A percentile compares a stretch with the other conserved stretches of the same genome.
Conservation (phyloP, 2,329 filamentous ascomycete genomes). For the Cryphonectria carpinicola region DNA sequence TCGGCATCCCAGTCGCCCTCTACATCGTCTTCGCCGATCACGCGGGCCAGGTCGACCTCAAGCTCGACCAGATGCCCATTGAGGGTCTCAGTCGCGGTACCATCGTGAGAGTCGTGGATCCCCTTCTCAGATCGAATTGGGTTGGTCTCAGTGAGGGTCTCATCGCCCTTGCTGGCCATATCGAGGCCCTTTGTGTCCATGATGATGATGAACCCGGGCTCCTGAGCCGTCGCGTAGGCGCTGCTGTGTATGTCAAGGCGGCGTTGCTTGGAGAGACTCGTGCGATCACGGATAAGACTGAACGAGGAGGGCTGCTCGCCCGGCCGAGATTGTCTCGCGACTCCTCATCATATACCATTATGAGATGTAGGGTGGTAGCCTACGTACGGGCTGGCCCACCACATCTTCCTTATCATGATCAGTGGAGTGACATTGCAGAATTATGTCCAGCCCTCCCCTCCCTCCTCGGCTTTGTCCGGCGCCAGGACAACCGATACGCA, state of each 20-base stretch:
- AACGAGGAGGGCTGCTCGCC: neutral
- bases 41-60: slow-evolving; percentile 37
- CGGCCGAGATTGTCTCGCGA: neutral
- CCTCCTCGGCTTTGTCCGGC: neutral
- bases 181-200: slow-evolving; percentile 19
- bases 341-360: neutral
- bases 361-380: neutral
- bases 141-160: slow-evolving; percentile 3
- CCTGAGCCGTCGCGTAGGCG: neutral
- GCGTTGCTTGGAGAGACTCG: neutral
- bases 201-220: neutral
- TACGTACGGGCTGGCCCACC: neutral
- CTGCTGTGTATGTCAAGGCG: neutral
- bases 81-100: slow-evolving; percentile 20
- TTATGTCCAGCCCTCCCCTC: neutral
- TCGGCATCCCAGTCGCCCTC: slow-evolving; percentile 40
- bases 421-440: slow-evolving; percentile 1
- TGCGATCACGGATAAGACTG: neutral
- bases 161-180: slow-evolving; percentile 13
- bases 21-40: slow-evolving; percentile 35
- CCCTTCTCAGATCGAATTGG: slow-evolving; percentile 13
- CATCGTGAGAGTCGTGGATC: slow-evolving; percentile 7
- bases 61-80: slow-evolving; percentile 38
- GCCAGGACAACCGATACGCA: neutral
- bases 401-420: neutral